Conservation (phyloP, 345 rosid genomes). For the Citrus unshiu region DNA sequence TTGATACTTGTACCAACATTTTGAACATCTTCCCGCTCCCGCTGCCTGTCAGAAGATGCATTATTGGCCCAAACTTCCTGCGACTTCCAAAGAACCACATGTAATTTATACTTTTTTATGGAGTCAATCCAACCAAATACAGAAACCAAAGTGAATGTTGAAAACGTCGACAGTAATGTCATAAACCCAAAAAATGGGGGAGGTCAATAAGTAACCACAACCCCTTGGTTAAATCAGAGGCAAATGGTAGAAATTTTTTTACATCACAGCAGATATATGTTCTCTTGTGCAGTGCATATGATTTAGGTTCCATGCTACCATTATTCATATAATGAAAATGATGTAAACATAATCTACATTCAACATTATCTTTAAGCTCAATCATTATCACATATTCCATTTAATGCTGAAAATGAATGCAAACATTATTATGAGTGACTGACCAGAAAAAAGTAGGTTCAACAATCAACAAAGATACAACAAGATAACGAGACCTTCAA, state of each 20-base stretch:
- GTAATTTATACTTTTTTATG: too few relatives aligned
- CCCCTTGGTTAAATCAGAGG: neutral
- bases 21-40: neutral
- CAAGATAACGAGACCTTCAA: neutral
- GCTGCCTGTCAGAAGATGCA: neutral
- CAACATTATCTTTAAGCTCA: neutral
- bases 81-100: neutral
- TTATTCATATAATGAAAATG: neutral
- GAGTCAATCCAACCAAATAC: too few relatives aligned
- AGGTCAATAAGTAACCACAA: too few relatives aligned
- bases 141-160: too few relatives aligned
- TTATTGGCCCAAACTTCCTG: neutral
- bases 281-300: neutral
- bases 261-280: neutral
- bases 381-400: neutral
- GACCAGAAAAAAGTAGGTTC: neutral
- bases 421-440: neutral
- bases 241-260: neutral
- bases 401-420: neutral
- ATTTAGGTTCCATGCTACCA: neutral
- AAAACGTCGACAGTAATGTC: too few relatives aligned
- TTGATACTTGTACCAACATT: neutral
- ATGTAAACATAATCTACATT: neutral
- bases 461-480: neutral
- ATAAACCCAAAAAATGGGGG: too few relatives aligned